These are phyloP conservation scores for Claviceps sp. DNA, from an alignment of 2,329 filamentous ascomycete genomes.

Conservation along the genomic window DNA sequence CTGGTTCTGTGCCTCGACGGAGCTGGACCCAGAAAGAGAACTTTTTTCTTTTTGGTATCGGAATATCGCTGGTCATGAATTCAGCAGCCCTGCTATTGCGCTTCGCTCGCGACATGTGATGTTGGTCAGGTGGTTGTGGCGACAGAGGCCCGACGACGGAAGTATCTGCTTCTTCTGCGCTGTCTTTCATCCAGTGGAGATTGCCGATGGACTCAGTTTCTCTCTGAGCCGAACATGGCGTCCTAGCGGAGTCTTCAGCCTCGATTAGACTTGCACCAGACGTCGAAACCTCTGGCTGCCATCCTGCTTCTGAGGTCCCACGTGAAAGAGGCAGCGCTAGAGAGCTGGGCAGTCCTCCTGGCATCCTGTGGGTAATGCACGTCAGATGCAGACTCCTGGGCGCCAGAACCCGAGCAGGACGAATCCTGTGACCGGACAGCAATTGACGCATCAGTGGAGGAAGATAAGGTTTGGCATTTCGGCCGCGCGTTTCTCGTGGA, in stretches of 20 bases:
- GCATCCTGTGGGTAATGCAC: neutral
- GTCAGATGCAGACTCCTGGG: neutral
- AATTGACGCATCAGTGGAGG: neutral
- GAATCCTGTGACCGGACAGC: neutral
- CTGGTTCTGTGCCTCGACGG: neutral
- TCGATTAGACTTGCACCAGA: neutral
- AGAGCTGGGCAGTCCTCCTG: neutral
- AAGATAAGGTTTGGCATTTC: neutral
- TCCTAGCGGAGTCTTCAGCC: neutral
- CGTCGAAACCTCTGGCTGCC: neutral
- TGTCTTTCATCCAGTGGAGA: neutral
- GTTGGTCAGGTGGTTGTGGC: neutral
- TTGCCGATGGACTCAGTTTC: neutral
- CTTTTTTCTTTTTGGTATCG: neutral
- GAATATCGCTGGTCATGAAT: neutral
- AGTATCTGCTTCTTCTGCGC: neutral
- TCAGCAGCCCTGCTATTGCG: neutral
- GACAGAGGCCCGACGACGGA: neutral
- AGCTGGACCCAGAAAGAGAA: slow-evolving; percentile 1
- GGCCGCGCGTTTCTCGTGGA: neutral
- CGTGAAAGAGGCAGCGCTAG: neutral
- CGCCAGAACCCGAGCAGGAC: neutral
- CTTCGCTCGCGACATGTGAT: neutral
- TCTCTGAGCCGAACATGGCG: neutral
- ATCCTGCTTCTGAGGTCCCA: neutral